phyloP scores from a whole-genome alignment of 208 protist genomes.

The Leishmania arabica region DNA sequence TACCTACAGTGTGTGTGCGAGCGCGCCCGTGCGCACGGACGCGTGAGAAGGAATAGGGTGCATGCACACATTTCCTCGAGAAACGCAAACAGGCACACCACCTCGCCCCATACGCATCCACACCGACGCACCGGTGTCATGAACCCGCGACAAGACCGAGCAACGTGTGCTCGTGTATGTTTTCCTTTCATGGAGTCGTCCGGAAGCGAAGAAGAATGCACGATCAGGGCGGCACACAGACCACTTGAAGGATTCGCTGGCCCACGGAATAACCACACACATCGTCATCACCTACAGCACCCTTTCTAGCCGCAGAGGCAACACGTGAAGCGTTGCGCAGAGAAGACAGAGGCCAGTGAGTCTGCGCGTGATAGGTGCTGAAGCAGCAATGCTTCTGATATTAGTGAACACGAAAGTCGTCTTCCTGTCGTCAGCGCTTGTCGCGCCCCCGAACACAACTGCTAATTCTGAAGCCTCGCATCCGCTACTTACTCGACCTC shows the following conservation, averaged over 20 bases:
- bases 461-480: background rate
- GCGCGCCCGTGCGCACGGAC: too few relatives aligned
- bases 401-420: background rate
- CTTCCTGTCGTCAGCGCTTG: background rate
- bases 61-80: background rate
- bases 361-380: background rate
- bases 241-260: background rate
- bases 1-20: background rate
- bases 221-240: background rate
- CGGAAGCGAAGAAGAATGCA: background rate
- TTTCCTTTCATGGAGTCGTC: background rate
- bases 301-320: background rate
- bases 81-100: background rate
- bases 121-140: background rate
- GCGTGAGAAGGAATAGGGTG: background rate
- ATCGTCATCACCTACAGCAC: background rate
- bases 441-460: background rate
- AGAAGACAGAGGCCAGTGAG: background rate
- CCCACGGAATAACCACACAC: background rate
- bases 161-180: background rate
- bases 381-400: background rate
- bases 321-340: background rate
- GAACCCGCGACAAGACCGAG: background rate
- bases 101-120: background rate
- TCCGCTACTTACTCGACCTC: constrained; percentile 52